Evolutionary conservation across 2,329 filamentous ascomycete genomes (phyloP).

Genomic region (Ascochyta koolunga): DNA sequence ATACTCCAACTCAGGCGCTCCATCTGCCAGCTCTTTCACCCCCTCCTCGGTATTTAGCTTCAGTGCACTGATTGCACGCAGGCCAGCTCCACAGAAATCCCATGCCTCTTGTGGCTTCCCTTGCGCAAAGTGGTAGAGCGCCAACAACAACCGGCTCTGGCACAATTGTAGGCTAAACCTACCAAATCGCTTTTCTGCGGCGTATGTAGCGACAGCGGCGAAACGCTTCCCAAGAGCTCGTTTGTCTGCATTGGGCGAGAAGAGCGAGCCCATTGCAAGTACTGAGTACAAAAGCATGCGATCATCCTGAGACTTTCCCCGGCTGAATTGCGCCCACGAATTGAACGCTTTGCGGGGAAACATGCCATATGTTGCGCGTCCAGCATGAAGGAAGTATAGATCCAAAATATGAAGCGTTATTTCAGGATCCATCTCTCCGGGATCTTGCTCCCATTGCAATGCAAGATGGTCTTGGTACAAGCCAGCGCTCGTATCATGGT

Average conservation of each 20-base stretch:
- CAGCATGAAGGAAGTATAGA: slow-evolving; percentile 63
- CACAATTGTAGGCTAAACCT: slow-evolving; percentile 67
- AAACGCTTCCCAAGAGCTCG: slow-evolving; percentile 56
- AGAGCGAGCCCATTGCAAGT: slow-evolving; percentile 63
- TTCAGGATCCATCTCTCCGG: slow-evolving; percentile 58
- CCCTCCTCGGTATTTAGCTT: slow-evolving; percentile 68
- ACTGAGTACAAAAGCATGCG: slow-evolving; percentile 67
- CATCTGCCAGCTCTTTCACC: slow-evolving; percentile 50
- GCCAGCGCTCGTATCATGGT: slow-evolving; percentile 35
- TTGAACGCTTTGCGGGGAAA: slow-evolving; percentile 62
- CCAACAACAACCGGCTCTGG: slow-evolving; percentile 70
- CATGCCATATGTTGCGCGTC: slow-evolving; percentile 61
- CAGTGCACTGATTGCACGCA: slow-evolving; percentile 64
- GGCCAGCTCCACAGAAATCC: slow-evolving; percentile 68
- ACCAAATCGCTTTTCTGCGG: slow-evolving; percentile 58
- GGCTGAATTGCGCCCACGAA: slow-evolving; percentile 58
- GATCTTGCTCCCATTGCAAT: slow-evolving; percentile 59
- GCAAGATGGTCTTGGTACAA: slow-evolving; percentile 43
- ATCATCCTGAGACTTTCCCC: slow-evolving; percentile 60
- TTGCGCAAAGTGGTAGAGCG: slow-evolving; percentile 68
- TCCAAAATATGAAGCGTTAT: slow-evolving; percentile 59
- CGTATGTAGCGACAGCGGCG: slow-evolving; percentile 63
- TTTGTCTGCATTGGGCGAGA: slow-evolving; percentile 56
- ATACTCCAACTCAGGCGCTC: slow-evolving; percentile 59
- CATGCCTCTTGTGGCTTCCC: slow-evolving; percentile 65